Evolutionary conservation across 2,329 filamentous ascomycete species (phyloP).

Genomic region (Neopestalotiopsis clavispora): DNA sequence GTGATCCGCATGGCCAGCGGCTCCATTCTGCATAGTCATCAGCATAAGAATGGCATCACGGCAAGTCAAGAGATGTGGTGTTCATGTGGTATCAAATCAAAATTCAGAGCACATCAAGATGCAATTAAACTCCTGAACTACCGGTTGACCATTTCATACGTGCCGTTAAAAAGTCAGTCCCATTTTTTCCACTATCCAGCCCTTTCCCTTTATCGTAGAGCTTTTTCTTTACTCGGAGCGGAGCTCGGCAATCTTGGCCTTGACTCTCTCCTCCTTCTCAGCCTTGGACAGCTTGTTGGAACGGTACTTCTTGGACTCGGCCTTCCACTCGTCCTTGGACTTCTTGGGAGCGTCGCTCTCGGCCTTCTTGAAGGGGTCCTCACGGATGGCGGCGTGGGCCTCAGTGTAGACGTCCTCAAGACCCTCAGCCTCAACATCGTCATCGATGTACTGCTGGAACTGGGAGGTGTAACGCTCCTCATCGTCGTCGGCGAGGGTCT

Average conservation of each 20-base stretch:
- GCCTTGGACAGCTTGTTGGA: constrained; percentile 78
- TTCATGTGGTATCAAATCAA: constrained; percentile 18
- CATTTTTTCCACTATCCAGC: constrained; percentile 25
- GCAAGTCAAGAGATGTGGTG: background rate
- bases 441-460: constrained; percentile 97
- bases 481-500: constrained; percentile 98
- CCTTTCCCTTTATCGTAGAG: constrained; percentile 11
- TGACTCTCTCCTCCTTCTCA: constrained; percentile 81
- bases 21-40: too few relatives aligned
- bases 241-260: constrained; percentile 90
- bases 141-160: constrained; percentile 35
- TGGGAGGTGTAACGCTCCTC: constrained; percentile 99
- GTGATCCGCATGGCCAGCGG: too few relatives aligned
- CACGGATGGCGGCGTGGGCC: constrained; percentile 95
- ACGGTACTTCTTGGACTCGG: constrained; percentile 90
- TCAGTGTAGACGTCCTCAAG: constrained; percentile 96
- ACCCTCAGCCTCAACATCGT: constrained; percentile 93
- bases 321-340: constrained; percentile 96
- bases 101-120: constrained; percentile 15
- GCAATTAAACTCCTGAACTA: constrained; percentile 27
- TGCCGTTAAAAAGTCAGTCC: constrained; percentile 29
- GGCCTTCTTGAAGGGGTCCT: constrained; percentile 96
- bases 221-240: constrained; percentile 51
- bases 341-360: constrained; percentile 81
- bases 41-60: background rate